Base-by-base conservation (phyloP, 345 rosid genomes). In the Populus euphratica region DNA sequence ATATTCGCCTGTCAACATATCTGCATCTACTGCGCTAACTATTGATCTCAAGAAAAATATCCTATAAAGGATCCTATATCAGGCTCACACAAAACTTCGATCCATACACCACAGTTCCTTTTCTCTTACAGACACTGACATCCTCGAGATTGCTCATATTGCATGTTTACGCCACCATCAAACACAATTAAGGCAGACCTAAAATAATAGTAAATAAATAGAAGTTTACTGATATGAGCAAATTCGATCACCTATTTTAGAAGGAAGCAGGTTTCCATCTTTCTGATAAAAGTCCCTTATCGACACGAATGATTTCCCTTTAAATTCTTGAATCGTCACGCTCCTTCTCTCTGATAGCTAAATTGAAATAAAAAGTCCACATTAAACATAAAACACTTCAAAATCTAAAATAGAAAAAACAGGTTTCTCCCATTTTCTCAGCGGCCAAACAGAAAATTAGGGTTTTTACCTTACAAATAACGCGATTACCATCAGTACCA, bases 331-430 rank as follows among this genome's bases (percentile, higher is more conserved):
- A 81, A 91, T 74, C 72, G 62, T 67, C 81, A 87, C 94, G 56
- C 61, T 85, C 80, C 80, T 83, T 79, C 73, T 93, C 72, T 88
- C 83, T 67, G 94, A 86, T 23, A 94, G 89, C 97, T 94, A 81
- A 73, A 74, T 27, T 5, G 6, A 29, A 72, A 23, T 16, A 36
- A 36, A 59, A 73, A 36, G 8, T 43, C 47, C 14, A 43, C 44
- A 10, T 41, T 41, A 41, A 41, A 41, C 47, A 13, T 43, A 43
- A 11, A 3, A 43, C 47, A 43, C 47, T 43, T 43, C 47, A 43
- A 43, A 11, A 43, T 43, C 12, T 43, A 10, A 10, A 43, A 43
- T 10, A 43, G 47, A 43, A 11, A 12, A 43, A 3, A 31, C 35
- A 72, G 31, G 11, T 29, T n/a, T 18, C 14, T 73, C 13, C n/a